Evolutionary conservation across 345 rosid species (phyloP), one percentile per base, ranked within the genome.

Genomic region (Lepidium didymum): DNA sequence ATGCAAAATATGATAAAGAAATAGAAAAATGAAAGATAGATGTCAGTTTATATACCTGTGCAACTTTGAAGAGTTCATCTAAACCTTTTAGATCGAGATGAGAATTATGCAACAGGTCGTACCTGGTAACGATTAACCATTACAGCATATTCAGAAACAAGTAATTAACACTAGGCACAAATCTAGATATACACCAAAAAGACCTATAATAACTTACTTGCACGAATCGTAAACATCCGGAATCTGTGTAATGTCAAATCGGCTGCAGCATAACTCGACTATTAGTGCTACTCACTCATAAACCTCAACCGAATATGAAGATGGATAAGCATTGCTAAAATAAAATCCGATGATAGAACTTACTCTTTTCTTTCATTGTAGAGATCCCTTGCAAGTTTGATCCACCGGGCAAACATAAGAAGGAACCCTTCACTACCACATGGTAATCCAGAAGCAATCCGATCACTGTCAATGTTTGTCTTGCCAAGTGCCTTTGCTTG

Each of bases 401-500:
- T 91, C 99, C 99, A 91, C 63, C 99, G 96, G 63, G 98, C 97
- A 88, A 78, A 95, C 99, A 95, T 95, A 82, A 95, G 76, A 62
- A 95, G 89, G 81, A 91, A 95, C 62, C 99, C 99, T 78, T 95
- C 99, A 67, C 93, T 89, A 43, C 99, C 99, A 75, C 99, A 95
- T 16, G 99, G 99, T 75, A 95, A 83, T 62, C 99, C 99, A 69
- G 96, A 97, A 79, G 98, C 97, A 75, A 95, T 95, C 54, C 98
- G 96, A 77, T 87, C 96, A 57, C 85, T 83, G 74, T 95, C 99
- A 55, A 95, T 95, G 72, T 89, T 89, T 61, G 88, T 88, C 84
- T 91, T 95, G 73, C 99, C 99, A 69, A 95, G 98, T 46, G 99
- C 99, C 67, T 82, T 91, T 59, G 99, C 99, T 87, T 95, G 99